A percentile compares a stretch with the other conserved stretches of the same genome.
Evolutionary conservation across 148 eudicot species (phyloP).

Genomic region (Nepenthes mirabilis): DNA sequence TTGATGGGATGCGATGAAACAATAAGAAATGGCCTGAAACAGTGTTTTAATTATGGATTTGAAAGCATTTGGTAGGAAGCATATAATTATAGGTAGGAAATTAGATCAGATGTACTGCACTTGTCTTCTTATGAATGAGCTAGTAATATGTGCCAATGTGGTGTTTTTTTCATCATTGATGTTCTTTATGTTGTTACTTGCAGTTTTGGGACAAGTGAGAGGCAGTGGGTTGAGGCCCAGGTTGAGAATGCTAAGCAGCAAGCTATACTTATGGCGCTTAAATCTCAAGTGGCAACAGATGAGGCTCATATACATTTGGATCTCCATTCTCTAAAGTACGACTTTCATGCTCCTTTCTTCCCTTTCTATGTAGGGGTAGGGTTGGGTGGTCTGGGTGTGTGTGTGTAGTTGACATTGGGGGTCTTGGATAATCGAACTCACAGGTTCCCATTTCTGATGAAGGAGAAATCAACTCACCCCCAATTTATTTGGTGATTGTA

Average conservation of each 20-base stretch:
- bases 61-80: no score
- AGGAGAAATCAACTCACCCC: no score
- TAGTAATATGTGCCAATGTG: no score
- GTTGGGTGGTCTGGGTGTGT: not conserved
- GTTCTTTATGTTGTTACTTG: not conserved
- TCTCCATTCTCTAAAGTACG: conserved; percentile 86
- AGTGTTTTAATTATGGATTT: no score
- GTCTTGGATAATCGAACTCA: not conserved
- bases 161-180: no score
- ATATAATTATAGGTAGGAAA: not conserved
- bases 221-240: conserved; percentile 99
- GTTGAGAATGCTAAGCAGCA: conserved; percentile 99
- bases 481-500: no score
- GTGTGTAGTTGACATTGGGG: not conserved
- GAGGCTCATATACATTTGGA: conserved; percentile 99
- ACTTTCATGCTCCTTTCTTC: conserved; percentile 4
- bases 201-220: conserved; percentile 98
- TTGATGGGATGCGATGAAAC: no score
- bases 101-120: not conserved
- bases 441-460: no score
- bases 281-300: conserved; percentile 88
- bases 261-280: conserved; percentile 76
- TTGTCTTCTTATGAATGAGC: no score
- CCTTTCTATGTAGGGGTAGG: not conserved
- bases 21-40: no score